Conservation (phyloP, 1,139 yeast genomes). For the Pichia sp. region DNA sequence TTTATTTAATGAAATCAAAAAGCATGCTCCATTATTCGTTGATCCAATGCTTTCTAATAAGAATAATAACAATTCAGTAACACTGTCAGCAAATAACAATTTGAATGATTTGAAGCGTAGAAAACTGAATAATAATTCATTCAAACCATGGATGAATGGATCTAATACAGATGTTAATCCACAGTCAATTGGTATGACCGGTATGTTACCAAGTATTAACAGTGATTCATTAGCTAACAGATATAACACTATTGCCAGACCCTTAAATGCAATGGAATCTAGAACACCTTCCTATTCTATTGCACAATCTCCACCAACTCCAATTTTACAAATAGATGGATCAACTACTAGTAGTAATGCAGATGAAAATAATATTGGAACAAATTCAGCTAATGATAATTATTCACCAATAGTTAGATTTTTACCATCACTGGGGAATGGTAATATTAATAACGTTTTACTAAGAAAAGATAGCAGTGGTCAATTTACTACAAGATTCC, state of each 20-base stretch:
- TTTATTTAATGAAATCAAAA: slow-evolving; percentile 13
- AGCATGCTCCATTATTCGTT: slow-evolving; percentile 1
- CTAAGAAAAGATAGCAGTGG: neutral
- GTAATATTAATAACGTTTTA: neutral
- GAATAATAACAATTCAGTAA: neutral
- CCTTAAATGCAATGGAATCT: neutral
- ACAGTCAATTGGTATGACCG: neutral
- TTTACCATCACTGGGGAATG: neutral
- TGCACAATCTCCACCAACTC: slow-evolving; percentile 7
- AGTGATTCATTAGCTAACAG: neutral
- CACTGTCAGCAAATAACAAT: neutral
- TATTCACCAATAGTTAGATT: neutral
- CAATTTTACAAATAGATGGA: slow-evolving; percentile 1
- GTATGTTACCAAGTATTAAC: neutral
- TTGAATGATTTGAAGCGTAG: neutral
- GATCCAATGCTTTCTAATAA: slow-evolving; percentile 3
- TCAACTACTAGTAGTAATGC: neutral
- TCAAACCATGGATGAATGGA: neutral
- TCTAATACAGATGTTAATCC: neutral
- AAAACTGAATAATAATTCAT: neutral
- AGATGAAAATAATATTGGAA: neutral
- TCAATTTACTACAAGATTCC: neutral
- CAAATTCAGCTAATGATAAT: neutral
- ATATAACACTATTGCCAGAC: neutral
- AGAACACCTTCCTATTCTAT: neutral